Percentiles rank a stretch among this genome's conserved stretches.
Evolutionary conservation across 768 basidiomycete genomes (phyloP).

Genomic region (Gymnopilus dilepis): DNA sequence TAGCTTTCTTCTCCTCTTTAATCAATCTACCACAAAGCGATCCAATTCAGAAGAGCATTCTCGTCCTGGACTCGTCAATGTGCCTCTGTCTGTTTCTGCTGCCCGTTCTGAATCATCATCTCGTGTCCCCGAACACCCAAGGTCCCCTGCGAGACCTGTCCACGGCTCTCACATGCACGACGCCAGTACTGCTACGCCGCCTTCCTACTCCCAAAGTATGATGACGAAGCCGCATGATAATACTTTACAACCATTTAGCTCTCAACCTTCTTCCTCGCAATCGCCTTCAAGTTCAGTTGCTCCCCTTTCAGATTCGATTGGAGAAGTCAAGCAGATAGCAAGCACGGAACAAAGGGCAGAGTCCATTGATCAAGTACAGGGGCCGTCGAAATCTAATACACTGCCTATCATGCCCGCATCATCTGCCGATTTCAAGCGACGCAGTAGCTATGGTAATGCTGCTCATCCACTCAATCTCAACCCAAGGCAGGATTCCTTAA

Average conservation of each 20-base stretch:
- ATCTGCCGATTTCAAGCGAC: constrained; percentile 32
- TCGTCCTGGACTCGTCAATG: constrained; percentile 15
- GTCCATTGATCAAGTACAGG: constrained; percentile 9
- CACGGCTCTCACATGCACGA: constrained; percentile 41
- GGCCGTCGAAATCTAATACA: constrained; percentile 44
- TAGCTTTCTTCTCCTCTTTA: neutral
- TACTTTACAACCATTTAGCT: neutral
- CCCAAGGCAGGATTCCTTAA: constrained; percentile 35
- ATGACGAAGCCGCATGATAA: neutral
- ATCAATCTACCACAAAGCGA: neutral
- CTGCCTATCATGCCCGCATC: constrained; percentile 41
- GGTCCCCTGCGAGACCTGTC: constrained; percentile 36
- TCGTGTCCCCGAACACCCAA: constrained; percentile 26
- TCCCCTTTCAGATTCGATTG: constrained; percentile 8
- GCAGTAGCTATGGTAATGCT: constrained; percentile 52
- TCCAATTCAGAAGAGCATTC: constrained; percentile 12
- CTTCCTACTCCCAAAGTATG: constrained; percentile 20
- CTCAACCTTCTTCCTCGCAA: constrained; percentile 9
- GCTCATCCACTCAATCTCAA: constrained; percentile 47
- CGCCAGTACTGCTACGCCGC: constrained; percentile 36
- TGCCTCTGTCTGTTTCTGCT: constrained; percentile 15
- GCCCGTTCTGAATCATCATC: constrained; percentile 26
- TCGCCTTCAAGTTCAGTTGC: constrained; percentile 20
- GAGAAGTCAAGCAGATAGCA: neutral
- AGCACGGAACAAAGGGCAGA: constrained; percentile 4